Percentiles rank a stretch among this genome's conserved stretches.
Evolutionary conservation across 2,329 filamentous ascomycete species (phyloP).

Genomic region (Rhexocercosporidium sp.): DNA sequence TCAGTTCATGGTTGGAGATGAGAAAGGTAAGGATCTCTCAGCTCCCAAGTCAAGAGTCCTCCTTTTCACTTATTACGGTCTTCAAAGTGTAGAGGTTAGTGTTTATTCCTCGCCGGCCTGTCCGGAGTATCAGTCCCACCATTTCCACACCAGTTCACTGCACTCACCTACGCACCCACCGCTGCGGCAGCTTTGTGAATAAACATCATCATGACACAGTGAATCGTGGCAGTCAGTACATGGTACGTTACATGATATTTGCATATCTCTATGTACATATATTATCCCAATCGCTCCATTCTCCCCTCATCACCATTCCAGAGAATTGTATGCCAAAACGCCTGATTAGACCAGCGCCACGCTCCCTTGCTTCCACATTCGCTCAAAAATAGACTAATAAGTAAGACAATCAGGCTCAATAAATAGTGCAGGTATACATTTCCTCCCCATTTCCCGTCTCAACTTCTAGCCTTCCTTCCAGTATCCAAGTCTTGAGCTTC

Average conservation of each 20-base stretch:
- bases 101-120: too few species aligned
- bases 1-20: too few species aligned
- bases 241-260: neutral
- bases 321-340: neutral
- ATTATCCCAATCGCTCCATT: neutral
- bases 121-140: too few species aligned
- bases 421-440: neutral
- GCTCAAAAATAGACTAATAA: neutral
- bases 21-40: too few species aligned
- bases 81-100: too few species aligned
- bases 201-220: neutral
- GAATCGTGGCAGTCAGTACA: neutral
- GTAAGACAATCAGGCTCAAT: neutral
- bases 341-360: conserved; percentile 5
- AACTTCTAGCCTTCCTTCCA: neutral
- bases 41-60: too few species aligned
- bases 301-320: neutral
- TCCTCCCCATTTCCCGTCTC: neutral
- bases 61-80: too few species aligned
- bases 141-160: too few species aligned
- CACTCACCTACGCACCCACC: too few species aligned
- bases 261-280: neutral
- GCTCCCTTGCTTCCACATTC: conserved; percentile 4
- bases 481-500: neutral
- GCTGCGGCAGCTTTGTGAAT: neutral